A percentile compares a stretch with the other conserved stretches of the same genome.
Conservation (phyloP, 345 rosid species). For the Hirschfeldia incana region DNA sequence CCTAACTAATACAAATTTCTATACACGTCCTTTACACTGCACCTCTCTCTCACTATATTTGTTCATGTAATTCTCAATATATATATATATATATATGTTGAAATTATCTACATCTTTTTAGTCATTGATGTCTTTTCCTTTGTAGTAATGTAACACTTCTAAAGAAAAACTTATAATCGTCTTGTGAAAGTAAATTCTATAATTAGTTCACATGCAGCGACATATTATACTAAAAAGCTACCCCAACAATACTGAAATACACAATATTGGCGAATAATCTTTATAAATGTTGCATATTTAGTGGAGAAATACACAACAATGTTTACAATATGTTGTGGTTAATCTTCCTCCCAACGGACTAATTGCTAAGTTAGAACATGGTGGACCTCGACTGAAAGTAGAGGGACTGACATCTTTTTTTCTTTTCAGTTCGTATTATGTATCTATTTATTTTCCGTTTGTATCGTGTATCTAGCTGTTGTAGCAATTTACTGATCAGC, state of each 20-base stretch:
- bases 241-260: not conserved
- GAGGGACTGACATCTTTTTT: not conserved
- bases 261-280: not conserved
- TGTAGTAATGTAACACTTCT: too few species aligned
- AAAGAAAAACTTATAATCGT: too few species aligned
- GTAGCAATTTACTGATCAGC: not conserved
- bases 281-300: not conserved
- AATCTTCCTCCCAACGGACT: not conserved
- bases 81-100: too few species aligned
- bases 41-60: too few species aligned
- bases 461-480: not conserved
- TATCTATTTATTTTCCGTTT: not conserved
- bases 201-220: not conserved
- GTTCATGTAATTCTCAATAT: too few species aligned
- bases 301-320: not conserved
- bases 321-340: not conserved
- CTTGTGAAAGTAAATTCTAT: too few species aligned
- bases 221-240: not conserved
- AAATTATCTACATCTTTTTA: too few species aligned
- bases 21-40: not conserved
- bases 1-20: not conserved
- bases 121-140: too few species aligned
- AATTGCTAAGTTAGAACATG: not conserved
- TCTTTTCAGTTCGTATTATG: not conserved
- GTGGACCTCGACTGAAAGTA: not conserved